A percentile compares a stretch with the other conserved stretches of the same genome.
phyloP scores from a whole-genome alignment of 345 rosid genomes.

The Brassica carinata region DNA sequence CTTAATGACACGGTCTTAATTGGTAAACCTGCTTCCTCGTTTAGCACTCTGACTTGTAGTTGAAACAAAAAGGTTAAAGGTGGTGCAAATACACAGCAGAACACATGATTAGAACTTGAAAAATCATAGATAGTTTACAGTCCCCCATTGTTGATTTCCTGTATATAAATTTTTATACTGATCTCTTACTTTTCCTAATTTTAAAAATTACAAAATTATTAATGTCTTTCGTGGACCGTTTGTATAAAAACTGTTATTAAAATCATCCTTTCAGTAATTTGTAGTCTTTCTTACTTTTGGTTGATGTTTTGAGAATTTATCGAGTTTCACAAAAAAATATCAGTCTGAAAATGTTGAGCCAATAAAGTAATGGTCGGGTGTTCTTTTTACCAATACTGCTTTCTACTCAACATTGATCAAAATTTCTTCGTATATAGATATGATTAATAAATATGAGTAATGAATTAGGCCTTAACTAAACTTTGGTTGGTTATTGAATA shows the following conservation, averaged over 20 bases:
- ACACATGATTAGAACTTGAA: constrained; percentile 8
- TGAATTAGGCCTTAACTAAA: constrained; percentile 4
- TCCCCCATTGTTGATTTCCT: not conserved
- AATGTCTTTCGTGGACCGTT: not conserved
- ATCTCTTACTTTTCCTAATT: not conserved
- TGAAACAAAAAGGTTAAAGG: not conserved
- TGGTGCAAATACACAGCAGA: not conserved
- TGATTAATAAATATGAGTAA: not conserved
- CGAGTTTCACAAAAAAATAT: not conserved
- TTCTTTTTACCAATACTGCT: constrained; percentile 30
- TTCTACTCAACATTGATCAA: constrained; percentile 17
- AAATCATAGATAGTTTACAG: not conserved
- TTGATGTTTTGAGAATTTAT: not conserved
- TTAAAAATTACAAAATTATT: not conserved
- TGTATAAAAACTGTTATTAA: not conserved
- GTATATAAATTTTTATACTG: not conserved
- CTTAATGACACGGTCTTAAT: not conserved
- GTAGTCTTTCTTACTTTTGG: not conserved
- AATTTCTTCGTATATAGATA: constrained; percentile 5
- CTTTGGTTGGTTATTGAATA: not conserved
- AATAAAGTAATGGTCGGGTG: not conserved
- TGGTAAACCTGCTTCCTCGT: not conserved
- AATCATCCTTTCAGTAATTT: not conserved
- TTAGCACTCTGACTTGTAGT: not conserved
- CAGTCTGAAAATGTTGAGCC: not conserved